phyloP scores from a whole-genome alignment of 2,329 filamentous ascomycete genomes.

The Juglanconis oblonga region DNA sequence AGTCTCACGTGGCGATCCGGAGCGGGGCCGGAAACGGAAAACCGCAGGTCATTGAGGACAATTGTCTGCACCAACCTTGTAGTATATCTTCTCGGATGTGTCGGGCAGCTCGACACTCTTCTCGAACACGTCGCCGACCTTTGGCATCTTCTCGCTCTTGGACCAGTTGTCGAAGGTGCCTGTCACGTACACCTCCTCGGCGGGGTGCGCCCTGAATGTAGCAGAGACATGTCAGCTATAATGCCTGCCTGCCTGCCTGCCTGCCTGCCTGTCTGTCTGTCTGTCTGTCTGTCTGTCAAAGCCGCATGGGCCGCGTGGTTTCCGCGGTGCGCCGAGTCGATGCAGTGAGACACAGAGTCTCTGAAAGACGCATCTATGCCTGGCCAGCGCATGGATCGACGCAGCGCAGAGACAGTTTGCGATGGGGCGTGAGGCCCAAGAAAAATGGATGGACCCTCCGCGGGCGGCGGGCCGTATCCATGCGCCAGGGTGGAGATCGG shows the following conservation, averaged over 20 bases:
- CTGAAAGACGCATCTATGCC: not conserved
- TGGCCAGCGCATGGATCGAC: not conserved
- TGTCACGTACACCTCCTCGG: constrained; percentile 87
- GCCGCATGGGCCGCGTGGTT: no score
- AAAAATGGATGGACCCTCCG: constrained; percentile 4
- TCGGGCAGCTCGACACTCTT: constrained; percentile 71
- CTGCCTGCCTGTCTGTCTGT: not conserved
- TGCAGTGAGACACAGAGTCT: no score
- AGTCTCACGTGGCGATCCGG: not conserved
- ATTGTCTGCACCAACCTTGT: constrained; percentile 69
- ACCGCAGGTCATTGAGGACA: constrained; percentile 12
- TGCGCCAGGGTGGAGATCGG: constrained; percentile 9
- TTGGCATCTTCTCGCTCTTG: constrained; percentile 80
- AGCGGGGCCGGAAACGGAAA: constrained; percentile 1
- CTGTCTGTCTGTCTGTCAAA: no score
- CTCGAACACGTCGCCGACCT: constrained; percentile 69
- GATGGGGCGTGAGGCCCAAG: not conserved
- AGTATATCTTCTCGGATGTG: constrained; percentile 71
- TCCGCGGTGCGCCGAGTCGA: no score
- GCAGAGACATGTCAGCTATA: constrained; percentile 15
- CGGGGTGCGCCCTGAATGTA: constrained; percentile 70
- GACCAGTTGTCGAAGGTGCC: constrained; percentile 95
- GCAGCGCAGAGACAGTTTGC: not conserved
- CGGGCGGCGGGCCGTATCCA: constrained; percentile 1
- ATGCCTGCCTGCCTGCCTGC: not conserved